These are phyloP conservation scores for Talaromyces sp. DNA, from an alignment of 2,329 filamentous ascomycete species.

Conservation along the genomic window DNA sequence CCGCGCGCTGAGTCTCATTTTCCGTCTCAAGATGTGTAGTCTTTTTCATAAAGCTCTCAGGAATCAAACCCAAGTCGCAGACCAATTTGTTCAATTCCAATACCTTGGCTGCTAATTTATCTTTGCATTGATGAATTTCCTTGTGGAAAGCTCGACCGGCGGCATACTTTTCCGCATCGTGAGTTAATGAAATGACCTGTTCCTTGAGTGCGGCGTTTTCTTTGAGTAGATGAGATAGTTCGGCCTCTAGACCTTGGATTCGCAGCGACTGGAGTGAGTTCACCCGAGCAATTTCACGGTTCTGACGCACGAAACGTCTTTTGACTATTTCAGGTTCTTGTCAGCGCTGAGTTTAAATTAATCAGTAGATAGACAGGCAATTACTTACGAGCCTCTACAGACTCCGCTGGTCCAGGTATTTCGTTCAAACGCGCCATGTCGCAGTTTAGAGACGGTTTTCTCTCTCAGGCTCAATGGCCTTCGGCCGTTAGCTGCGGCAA, in stretches of 20 bases:
- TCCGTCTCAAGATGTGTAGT: constrained; percentile 20
- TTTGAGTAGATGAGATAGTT: constrained; percentile 56
- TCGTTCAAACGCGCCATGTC: constrained; percentile 51
- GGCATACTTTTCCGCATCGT: constrained; percentile 50
- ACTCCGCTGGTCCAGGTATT: constrained; percentile 41
- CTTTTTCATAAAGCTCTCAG: constrained; percentile 28
- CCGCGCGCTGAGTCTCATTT: not conserved
- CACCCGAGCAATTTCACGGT: constrained; percentile 62
- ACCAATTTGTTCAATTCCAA: constrained; percentile 54
- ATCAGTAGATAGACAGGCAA: too few species aligned
- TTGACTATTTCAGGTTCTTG: constrained; percentile 49
- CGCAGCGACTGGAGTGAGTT: constrained; percentile 64
- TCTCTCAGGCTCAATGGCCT: constrained; percentile 6
- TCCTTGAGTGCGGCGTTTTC: constrained; percentile 61
- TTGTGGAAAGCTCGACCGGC: constrained; percentile 44
- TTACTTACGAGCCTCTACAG: constrained; percentile 47
- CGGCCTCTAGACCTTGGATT: constrained; percentile 61
- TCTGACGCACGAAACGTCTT: constrained; percentile 62
- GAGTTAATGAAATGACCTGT: constrained; percentile 55
- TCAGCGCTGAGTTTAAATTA: not conserved
- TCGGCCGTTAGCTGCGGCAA: not conserved
- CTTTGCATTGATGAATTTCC: constrained; percentile 52
- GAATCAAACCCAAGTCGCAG: constrained; percentile 50
- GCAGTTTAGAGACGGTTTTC: constrained; percentile 16
- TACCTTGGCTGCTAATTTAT: constrained; percentile 55